Evolutionary conservation across 2,329 filamentous ascomycete species (phyloP), one percentile per base, ranked within the genome.

Genomic region (Pestalotiopsis fici): DNA sequence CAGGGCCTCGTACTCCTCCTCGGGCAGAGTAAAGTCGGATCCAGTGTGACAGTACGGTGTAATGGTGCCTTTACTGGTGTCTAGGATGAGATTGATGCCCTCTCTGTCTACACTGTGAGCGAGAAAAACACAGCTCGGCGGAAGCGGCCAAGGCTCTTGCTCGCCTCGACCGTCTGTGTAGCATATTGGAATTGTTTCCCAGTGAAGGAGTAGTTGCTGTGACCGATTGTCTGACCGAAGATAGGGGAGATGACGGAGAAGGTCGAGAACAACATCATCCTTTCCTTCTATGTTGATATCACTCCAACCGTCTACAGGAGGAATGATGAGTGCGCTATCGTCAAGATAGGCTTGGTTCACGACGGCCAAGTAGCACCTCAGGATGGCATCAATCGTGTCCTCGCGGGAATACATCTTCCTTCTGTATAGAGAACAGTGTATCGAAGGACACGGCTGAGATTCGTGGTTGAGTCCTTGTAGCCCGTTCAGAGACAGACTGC

Each of bases 241-340:
- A 23, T 59, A 65, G n/a, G 64, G 50, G 3, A 65, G 64, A 35
- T 65, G 64, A 21, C 54, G 64, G 59, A 60, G 64, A 7, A 65
- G 54, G 55, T 43, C 5, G 55, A 65, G 13, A 31, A 65, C 27
- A 3, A 27, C 43, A 25, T 59, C 64, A 35, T 65, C 28, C 37
- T 59, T 39, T 6, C 64, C 64, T 47, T 37, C 13, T 12, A 59
- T 39, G 55, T 47, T 39, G 55, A 59, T 59, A 4, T 31, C 37
- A n/a, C 56, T 23, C 64, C 64, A 65, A 74, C 76, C 12, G 76
- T 80, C 70, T 70, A 71, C 56, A 73, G 73, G 66, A 72, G 74
- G 6, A 81, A 79, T 68, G 70, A 65, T 11, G 15, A 65, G 55
- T 27, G 64, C 18, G 21, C 28, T 59, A 21, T 59, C 54, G 28